A percentile compares a stretch with the other conserved stretches of the same genome.
phyloP scores from a whole-genome alignment of 306 rosid genomes.

The Cicer arietinum region DNA sequence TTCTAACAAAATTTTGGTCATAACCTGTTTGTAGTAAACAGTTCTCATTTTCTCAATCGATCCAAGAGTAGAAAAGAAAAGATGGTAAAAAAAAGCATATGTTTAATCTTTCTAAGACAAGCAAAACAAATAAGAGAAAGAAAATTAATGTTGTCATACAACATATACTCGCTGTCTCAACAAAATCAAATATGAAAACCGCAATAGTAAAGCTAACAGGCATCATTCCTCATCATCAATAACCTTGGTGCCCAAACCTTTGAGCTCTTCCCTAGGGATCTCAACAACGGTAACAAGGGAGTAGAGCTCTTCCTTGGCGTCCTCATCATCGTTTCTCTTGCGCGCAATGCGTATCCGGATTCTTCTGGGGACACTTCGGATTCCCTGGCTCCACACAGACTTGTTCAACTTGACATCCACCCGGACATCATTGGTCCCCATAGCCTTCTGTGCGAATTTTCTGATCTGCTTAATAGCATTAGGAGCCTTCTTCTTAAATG shows the following conservation, averaged over 20 bases:
- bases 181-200: conserved; percentile 26
- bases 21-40: not conserved
- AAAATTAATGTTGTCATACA: not conserved
- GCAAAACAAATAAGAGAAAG: conserved; percentile 4
- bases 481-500: conserved; percentile 95
- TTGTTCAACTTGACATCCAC: conserved; percentile 93
- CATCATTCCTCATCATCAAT: conserved; percentile 82
- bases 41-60: not conserved
- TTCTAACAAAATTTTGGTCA: not conserved
- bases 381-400: conserved; percentile 88
- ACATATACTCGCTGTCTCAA: not conserved
- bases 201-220: not conserved
- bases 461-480: conserved; percentile 91
- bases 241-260: conserved; percentile 81
- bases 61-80: not conserved
- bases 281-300: conserved; percentile 88
- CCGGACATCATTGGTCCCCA: conserved; percentile 89
- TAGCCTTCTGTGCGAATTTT: conserved; percentile 84
- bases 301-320: conserved; percentile 90
- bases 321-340: conserved; percentile 92
- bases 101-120: not conserved
- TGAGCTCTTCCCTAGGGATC: conserved; percentile 77
- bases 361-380: conserved; percentile 91
- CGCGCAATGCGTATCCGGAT: conserved; percentile 87
- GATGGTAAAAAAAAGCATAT: not conserved